phyloP scores from a whole-genome alignment of 352 stramenopile species.

The Globisporangium cystogenes region DNA sequence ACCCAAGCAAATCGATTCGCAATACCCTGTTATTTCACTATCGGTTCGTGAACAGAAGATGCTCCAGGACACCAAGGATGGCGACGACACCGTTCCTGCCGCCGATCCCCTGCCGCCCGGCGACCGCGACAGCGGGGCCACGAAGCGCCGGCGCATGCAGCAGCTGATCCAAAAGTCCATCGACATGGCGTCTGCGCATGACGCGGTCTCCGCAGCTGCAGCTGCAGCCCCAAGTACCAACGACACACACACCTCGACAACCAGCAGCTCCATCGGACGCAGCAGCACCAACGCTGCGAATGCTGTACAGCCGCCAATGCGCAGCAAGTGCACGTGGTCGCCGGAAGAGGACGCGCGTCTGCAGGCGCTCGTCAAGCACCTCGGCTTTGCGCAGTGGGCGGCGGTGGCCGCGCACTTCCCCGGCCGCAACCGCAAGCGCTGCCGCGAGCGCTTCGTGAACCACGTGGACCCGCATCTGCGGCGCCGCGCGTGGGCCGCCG shows the following conservation, averaged over 20 bases:
- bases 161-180: conserved; percentile 44
- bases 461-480: conserved; percentile 41
- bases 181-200: conserved; percentile 11
- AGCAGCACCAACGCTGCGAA: background rate
- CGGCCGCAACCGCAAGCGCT: conserved; percentile 53
- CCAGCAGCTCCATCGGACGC: background rate
- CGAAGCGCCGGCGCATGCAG: conserved; percentile 52
- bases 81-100: no score
- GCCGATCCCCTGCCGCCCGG: background rate
- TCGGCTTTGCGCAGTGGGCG: conserved; percentile 30
- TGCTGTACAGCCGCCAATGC: background rate
- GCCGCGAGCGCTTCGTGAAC: conserved; percentile 70
- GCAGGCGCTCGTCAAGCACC: conserved; percentile 24
- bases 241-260: background rate
- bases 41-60: no score
- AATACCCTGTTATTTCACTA: no score
- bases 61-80: no score
- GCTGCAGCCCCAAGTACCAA: no score
- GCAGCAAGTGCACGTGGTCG: conserved; percentile 30
- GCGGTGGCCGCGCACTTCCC: conserved; percentile 34
- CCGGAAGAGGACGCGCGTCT: conserved; percentile 41
- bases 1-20: background rate
- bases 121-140: conserved; percentile 9
- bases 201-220: background rate
- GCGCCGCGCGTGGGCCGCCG: conserved; percentile 22